Conservation (phyloP, 495 filamentous ascomycete species). For the Penicillium crystallinum region DNA sequence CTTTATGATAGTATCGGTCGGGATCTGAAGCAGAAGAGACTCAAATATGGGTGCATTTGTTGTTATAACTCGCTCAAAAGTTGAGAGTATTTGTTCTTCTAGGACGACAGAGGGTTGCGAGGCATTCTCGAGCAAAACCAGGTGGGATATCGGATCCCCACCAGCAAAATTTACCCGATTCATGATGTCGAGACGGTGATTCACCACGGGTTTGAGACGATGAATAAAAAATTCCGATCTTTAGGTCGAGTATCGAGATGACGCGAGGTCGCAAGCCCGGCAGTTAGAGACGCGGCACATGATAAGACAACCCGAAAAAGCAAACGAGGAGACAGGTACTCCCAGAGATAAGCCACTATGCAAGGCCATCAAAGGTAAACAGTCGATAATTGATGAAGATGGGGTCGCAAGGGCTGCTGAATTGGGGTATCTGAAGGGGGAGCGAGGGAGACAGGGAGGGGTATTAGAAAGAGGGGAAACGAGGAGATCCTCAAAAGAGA, state of each 20-base stretch:
- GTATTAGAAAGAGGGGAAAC: slow-evolving; percentile 6
- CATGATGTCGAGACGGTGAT: slow-evolving; percentile 14
- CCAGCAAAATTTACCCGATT: slow-evolving; percentile 6
- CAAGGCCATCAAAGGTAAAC: slow-evolving; percentile 31
- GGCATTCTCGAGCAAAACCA: slow-evolving; percentile 26
- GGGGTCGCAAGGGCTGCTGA: slow-evolving; percentile 20
- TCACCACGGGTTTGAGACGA: slow-evolving; percentile 11
- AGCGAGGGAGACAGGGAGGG: slow-evolving; percentile 17
- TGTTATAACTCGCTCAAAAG: slow-evolving; percentile 49
- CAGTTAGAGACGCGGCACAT: slow-evolving; percentile 32
- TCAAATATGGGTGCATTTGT: slow-evolving; percentile 53
- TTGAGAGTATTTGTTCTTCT: slow-evolving; percentile 35
- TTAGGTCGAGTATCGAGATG: slow-evolving; percentile 16
- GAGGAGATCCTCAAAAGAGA: slow-evolving; percentile 1
- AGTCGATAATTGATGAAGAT: slow-evolving; percentile 19
- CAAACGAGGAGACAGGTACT: slow-evolving; percentile 23
- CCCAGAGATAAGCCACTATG: slow-evolving; percentile 30
- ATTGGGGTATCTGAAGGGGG: slow-evolving; percentile 15
- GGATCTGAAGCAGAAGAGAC: slow-evolving; percentile 53
- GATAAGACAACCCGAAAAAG: slow-evolving; percentile 26
- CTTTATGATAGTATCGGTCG: slow-evolving; percentile 50
- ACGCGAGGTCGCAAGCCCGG: slow-evolving; percentile 34
- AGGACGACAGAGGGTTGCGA: slow-evolving; percentile 22
- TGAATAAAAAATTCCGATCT: slow-evolving; percentile 3
- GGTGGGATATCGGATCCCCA: slow-evolving; percentile 13